Base-by-base conservation (phyloP, 2,329 filamentous ascomycete genomes). In the Leptographium galeiforme region DNA sequence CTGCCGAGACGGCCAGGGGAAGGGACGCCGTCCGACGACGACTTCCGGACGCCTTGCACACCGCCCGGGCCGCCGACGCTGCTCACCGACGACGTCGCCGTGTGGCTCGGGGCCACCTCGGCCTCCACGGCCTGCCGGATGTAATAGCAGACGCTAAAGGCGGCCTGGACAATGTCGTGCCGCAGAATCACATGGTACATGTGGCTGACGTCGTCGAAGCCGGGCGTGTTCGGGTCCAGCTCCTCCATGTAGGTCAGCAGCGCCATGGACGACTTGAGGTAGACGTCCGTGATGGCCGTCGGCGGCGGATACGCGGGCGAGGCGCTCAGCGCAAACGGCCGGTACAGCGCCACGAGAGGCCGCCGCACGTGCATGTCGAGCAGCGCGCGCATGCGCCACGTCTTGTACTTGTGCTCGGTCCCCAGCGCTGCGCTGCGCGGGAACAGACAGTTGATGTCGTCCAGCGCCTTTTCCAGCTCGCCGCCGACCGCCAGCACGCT, bases 171-270 rank as follows among this genome's bases (percentile, higher is more conserved):
- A 30, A 79, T 73, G 57, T 79, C 77, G 55, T 72, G 70, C 58
- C 74, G 76, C 39, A 79, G 61, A 12, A 77, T 66, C 49, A 77
- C 68, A 55, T 77, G 69, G 53, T 77, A 76, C 68, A 78, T 74
- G 54, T 76, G 72, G 58, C 69, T 69, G 30, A 76, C 67, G 44
- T 73, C 70, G 43, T 68, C 64, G 51, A 73, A 78, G 48, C 72
- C 70, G 2, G 71, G 66, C 6, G 70, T 65, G 30, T 65, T 61
- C 0, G 74, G 71, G 55, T 79, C 75, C 7, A 79, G 62, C 56
- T 79, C 75, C 56, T 79, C 75, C 46, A 78, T 64, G 54, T 77
- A 78, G 14, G 71, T 74, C 48, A 79, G 65, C n/a, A 79, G 70
- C 16, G 74, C 69, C 69, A 78, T 77, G 3, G 73, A 78, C 0